A percentile compares a stretch with the other conserved stretches of the same genome.
phyloP scores from a whole-genome alignment of 495 filamentous ascomycete genomes.

The Hyaloscypha bicolor region DNA sequence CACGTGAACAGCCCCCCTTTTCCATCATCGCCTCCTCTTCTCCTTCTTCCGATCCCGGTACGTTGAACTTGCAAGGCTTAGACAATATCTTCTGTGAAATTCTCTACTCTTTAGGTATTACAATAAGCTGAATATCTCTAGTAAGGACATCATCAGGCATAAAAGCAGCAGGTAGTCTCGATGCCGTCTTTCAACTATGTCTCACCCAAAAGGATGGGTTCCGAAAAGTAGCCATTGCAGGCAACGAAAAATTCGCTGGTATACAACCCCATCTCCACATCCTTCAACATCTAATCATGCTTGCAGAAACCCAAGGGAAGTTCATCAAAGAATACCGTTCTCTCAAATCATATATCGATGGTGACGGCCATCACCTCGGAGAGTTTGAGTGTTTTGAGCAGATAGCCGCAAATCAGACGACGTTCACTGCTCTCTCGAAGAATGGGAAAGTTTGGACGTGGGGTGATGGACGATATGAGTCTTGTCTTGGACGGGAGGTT shows the following conservation, averaged over 20 bases:
- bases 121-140: slow-evolving; percentile 5
- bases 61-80: neutral
- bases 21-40: neutral
- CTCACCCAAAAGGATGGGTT: slow-evolving; percentile 27
- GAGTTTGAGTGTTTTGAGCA: slow-evolving; percentile 34
- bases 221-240: slow-evolving; percentile 34
- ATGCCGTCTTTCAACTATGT: slow-evolving; percentile 14
- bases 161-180: slow-evolving; percentile 30
- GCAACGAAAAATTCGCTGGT: slow-evolving; percentile 38
- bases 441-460: slow-evolving; percentile 58
- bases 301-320: neutral
- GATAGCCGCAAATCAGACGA: slow-evolving; percentile 50
- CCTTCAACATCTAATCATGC: neutral
- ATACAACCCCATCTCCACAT: neutral
- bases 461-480: slow-evolving; percentile 58
- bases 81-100: neutral
- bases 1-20: neutral
- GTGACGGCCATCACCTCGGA: slow-evolving; percentile 28
- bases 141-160: slow-evolving; percentile 35
- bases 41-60: neutral
- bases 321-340: slow-evolving; percentile 11
- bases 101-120: neutral
- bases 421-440: slow-evolving; percentile 53
- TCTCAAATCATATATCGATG: slow-evolving; percentile 25
- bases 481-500: slow-evolving; percentile 49